phyloP scores from a whole-genome alignment of 768 basidiomycete genomes.

The Hygrocybe punicea region DNA sequence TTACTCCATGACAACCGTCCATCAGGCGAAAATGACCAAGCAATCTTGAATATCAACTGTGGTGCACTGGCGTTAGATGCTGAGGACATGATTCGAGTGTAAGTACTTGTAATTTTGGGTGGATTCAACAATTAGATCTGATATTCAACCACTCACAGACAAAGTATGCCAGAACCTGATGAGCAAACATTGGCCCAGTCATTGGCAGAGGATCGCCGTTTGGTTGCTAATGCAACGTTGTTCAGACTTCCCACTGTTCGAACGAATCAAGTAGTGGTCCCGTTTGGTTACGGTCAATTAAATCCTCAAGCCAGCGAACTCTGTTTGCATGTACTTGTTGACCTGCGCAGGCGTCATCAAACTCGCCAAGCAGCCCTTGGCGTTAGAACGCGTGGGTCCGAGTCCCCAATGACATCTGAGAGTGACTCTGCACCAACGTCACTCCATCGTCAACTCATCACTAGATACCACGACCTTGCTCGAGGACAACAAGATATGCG shows the following conservation, averaged over 20 bases:
- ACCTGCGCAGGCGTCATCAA: conserved; percentile 11
- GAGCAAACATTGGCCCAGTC: too few relatives aligned
- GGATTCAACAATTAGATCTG: neutral
- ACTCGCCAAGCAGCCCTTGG: conserved; percentile 12
- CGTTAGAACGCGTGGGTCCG: neutral
- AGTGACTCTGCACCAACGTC: neutral
- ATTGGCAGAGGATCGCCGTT: too few relatives aligned
- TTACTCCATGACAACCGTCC: neutral
- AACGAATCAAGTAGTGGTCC: too few relatives aligned
- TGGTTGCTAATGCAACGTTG: too few relatives aligned
- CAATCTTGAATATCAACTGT: neutral
- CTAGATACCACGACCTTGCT: conserved; percentile 2
- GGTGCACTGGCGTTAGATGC: conserved; percentile 5
- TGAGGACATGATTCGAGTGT: conserved; percentile 13
- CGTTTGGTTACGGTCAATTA: too few relatives aligned
- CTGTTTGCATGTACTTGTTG: conserved; percentile 2
- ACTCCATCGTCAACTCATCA: conserved; percentile 7
- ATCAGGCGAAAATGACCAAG: neutral
- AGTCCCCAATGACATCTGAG: too few relatives aligned
- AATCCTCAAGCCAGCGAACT: too few relatives aligned
- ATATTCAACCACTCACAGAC: neutral
- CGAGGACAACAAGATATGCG: conserved; percentile 7
- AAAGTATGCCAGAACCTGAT: too few relatives aligned
- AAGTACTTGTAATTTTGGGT: neutral
- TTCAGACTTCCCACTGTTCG: too few relatives aligned